Base-by-base conservation (phyloP, 306 rosid species). In the Rosa lucieae region DNA sequence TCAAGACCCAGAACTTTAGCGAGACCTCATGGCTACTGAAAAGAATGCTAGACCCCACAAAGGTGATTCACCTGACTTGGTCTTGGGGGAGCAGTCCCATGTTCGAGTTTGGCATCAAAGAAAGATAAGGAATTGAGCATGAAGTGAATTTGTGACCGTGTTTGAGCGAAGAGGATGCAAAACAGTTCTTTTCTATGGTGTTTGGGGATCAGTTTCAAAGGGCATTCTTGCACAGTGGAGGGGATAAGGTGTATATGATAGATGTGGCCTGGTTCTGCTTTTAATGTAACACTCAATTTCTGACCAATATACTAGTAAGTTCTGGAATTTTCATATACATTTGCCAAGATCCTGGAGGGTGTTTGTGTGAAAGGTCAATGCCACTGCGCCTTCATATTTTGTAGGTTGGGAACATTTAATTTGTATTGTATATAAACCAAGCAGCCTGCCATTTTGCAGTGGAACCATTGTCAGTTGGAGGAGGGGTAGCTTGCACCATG, bases 11-110 rank as follows among this genome's bases (percentile, higher is more conserved):
- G 48, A 85, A 43, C 43, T 88, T 79, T 92, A 90, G 84, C 84
- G 93, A 35, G 97, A 92, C 76, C 95, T 91, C 63, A 90, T 87
- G 97, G 97, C 95, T 9, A 94, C 97, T 37, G 97, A 97, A 10
- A 97, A 86, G 97, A 71, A 83, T 92, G 87, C 67, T 87, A 47
- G 82, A 80, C 3, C 21, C 74, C 1, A 85, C 51, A 80, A 80
- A 74, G 77, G 72, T 42, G 1, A 13, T 67, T 73, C 67, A 6
- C 26, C 52, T 49, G 67, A 40, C 59, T 73, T 56, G 5, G 77
- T 49, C 55, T 70, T 82, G 15, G 39, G 73, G 67, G 13, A 39
- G 48, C 53, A 53, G 71, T 5, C n/a, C 26, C 79, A 39, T 42
- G 4, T 67, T 76, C 32, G 67, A 21, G 72, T 78, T 73, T 82